Evolutionary conservation across 2,329 filamentous ascomycete species (phyloP), one percentile per base, ranked within the genome.

Genomic region (Fusarium irregulare): DNA sequence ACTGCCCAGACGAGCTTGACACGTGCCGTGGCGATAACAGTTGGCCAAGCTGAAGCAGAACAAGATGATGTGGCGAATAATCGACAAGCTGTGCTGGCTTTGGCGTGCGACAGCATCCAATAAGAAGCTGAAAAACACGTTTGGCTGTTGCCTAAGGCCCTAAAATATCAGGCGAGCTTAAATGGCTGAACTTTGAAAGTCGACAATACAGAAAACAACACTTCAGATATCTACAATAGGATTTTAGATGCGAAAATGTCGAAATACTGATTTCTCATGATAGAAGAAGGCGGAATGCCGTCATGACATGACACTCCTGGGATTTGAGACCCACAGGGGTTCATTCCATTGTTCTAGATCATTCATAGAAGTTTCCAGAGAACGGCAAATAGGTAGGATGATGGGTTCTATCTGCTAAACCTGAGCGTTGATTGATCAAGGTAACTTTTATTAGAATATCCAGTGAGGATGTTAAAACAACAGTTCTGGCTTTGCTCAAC

Each of bases 21-120:
- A 68, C 64, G 66, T 68, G 65, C 66, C 47, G 57, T 63, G 42
- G 64, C 53, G 54, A 67, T 58, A 69, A 59, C 44, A 47, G 27
- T 41, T 41, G 48, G n/a, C 23, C 18, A 30, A 46, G 49, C 59
- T 59, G 48, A 66, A 53, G 62, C 46, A 27, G 40, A 49, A 28
- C 16, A 25, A 46, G 54, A 60, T 44, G 59, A 69, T 46, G 66
- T 69, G 66, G 66, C 66, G 60, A 60, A 34, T 34, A 27, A 18
- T n/a, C 21, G 45, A 21, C 40, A 14, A 56, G 61, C 23, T 65
- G 27, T 60, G 61, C 30, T 60, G 54, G 46, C 40, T 64, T 49
- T 37, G 41, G 64, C 46, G 42, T 55, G 53, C 37, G 30, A 63
- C 27, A 45, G 21, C 30, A 49, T 61, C 63, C 63, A 66, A 66